Base-by-base conservation (phyloP, 495 filamentous ascomycete genomes). In the Aspergillus diversus region DNA sequence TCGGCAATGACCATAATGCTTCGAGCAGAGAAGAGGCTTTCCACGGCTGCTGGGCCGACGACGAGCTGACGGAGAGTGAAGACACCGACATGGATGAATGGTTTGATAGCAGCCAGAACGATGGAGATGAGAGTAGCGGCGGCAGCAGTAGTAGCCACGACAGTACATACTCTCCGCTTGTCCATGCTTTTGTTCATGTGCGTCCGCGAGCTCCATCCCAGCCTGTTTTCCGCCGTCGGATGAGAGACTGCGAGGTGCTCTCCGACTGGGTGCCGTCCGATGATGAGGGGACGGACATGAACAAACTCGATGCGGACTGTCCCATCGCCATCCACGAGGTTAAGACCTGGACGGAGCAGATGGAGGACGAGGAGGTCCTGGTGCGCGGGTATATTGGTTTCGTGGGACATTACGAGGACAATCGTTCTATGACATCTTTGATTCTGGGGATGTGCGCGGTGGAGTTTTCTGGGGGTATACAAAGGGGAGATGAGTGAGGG, bases 361-460 rank as follows among this genome's bases (percentile, higher is more conserved):
- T 21, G 7, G 27, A 21, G 31, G 51, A 42, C 12, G 0, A 51
- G 51, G 48, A 53, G 21, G 5, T 43, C 12, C 21, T 49, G 37
- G 21, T 56, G 6, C 42, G 46, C 11, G 64, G 59, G 31, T 63
- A 56, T 47, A 47, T 66, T 13, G 64, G 59, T 27, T 66, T 66
- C 17, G 64, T 66, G n/a, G 64, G 64, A n/a, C 64, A 66, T 37
- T 50, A 63, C 33, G 64, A 63, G 21, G 64, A 66, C 57, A 63
- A 59, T 32, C 64, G 56, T 12, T 63, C 59, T 6, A 57, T 66
- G 60, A 57, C 48, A 15, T 50, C 49, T n/a, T 53, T 66, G 64
- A 66, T 66, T 27, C 32, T 66, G 60, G 64, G 64, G 2, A 59
- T 63, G 55, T 66, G 64, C 57, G 55, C 16, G 9, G 59, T 63